Percentiles rank a stretch among this genome's conserved stretches.
Evolutionary conservation across 306 rosid species (phyloP).

Genomic region (Dalbergia cochinchinensis): DNA sequence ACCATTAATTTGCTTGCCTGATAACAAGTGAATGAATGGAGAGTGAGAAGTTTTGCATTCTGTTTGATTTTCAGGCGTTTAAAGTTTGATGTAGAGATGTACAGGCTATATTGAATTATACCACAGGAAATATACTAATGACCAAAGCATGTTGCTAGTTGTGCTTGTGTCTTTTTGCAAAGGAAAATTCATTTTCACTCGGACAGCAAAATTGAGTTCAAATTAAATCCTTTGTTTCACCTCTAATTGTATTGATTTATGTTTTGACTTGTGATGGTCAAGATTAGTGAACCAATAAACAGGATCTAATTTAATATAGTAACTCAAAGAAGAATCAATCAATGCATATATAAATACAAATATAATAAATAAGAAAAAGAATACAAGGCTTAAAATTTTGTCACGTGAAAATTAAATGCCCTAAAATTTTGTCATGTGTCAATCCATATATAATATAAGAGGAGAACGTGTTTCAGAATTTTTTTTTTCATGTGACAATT

Average conservation of each 20-base stretch:
- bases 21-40: not conserved
- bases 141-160: constrained; percentile 4
- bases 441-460: too few species aligned
- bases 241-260: not conserved
- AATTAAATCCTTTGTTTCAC: not conserved
- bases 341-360: too few species aligned
- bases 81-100: constrained; percentile 18
- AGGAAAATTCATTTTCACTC: not conserved
- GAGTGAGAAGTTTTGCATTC: constrained; percentile 26
- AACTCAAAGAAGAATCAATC: not conserved
- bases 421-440: too few species aligned
- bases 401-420: too few species aligned
- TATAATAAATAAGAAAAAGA: too few species aligned
- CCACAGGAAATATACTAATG: not conserved
- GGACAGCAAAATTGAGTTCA: not conserved
- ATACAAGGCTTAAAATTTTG: too few species aligned
- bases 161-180: constrained; percentile 18
- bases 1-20: constrained; percentile 20
- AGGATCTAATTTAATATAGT: not conserved
- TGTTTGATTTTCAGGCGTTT: not conserved
- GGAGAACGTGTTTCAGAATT: too few species aligned
- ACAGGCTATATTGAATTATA: constrained; percentile 20
- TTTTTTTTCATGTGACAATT: too few species aligned
- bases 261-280: not conserved
- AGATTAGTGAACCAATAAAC: not conserved